These are phyloP conservation scores for Exophiala bonariae DNA, from an alignment of 2,329 filamentous ascomycete genomes.

Conservation along the genomic window DNA sequence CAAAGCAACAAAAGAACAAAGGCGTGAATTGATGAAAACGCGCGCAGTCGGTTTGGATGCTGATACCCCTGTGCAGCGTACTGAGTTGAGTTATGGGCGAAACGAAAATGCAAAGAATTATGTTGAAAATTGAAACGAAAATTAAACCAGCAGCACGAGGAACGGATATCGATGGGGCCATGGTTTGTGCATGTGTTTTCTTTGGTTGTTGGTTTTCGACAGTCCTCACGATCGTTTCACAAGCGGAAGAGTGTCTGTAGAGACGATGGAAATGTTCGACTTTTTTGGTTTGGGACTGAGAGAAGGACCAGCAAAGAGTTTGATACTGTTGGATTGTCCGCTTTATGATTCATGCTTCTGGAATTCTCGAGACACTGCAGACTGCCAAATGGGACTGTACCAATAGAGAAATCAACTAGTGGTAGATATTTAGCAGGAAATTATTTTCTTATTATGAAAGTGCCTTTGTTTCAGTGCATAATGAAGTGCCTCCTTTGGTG, in stretches of 20 bases:
- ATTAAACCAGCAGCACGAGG: not conserved
- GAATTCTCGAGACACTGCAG: not conserved
- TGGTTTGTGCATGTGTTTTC: not conserved
- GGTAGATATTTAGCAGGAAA: constrained; percentile 20
- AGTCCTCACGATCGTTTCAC: constrained; percentile 17
- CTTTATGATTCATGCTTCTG: too few relatives aligned
- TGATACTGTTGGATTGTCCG: too few relatives aligned
- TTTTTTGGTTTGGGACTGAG: too few relatives aligned
- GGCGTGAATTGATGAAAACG: constrained; percentile 1
- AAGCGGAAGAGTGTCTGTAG: constrained; percentile 4
- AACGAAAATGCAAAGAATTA: not conserved
- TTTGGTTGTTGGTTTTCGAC: not conserved
- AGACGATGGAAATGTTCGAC: too few relatives aligned
- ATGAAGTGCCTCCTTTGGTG: too few relatives aligned
- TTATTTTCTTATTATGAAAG: not conserved
- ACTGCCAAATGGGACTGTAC: constrained; percentile 18
- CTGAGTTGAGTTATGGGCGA: constrained; percentile 1
- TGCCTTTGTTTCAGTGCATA: too few relatives aligned
- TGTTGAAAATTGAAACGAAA: not conserved
- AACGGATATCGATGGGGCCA: constrained; percentile 3
- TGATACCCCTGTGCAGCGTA: constrained; percentile 2
- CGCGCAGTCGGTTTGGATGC: constrained; percentile 1
- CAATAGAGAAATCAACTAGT: constrained; percentile 6
- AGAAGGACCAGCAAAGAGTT: too few relatives aligned
- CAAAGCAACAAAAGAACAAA: too few relatives aligned